phyloP scores from a whole-genome alignment of 495 filamentous ascomycete genomes.

The Terfezia claveryi region DNA sequence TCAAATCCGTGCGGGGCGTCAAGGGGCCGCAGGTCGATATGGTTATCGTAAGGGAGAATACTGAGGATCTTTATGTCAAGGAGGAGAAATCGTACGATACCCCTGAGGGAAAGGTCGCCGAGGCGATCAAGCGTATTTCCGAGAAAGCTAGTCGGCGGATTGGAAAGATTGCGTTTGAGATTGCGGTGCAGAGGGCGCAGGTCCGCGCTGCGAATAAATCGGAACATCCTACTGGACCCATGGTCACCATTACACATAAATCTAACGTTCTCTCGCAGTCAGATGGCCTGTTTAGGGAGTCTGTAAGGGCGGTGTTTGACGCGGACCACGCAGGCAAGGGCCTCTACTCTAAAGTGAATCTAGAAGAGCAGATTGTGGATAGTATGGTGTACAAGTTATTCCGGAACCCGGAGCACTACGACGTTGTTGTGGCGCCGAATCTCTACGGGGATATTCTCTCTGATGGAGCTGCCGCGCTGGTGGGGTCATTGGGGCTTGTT shows the following conservation, averaged over 20 bases:
- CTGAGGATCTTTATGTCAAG: conserved; percentile 97
- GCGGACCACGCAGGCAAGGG: conserved; percentile 38
- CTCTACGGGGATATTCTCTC: conserved; percentile 94
- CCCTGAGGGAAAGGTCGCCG: conserved; percentile 56
- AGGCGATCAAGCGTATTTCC: conserved; percentile 93
- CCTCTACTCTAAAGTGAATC: conserved; percentile 36
- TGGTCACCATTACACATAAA: conserved; percentile 96
- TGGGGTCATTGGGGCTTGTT: conserved; percentile 82
- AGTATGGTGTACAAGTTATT: conserved; percentile 99
- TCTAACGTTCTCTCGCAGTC: conserved; percentile 93
- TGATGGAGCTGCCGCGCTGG: conserved; percentile 84
- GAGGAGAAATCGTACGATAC: conserved; percentile 65
- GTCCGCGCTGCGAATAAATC: conserved; percentile 32
- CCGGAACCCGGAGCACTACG: conserved; percentile 79
- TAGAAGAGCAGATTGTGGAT: conserved; percentile 98
- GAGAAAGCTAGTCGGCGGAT: conserved; percentile 64
- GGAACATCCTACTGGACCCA: conserved; percentile 40
- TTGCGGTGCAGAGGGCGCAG: conserved; percentile 66
- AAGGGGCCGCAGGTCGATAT: conserved; percentile 58
- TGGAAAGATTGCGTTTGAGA: conserved; percentile 79
- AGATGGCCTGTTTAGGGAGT: conserved; percentile 82
- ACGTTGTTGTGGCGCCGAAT: conserved; percentile 95
- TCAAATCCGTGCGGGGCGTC: conserved; percentile 51
- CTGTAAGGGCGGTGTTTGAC: conserved; percentile 31
- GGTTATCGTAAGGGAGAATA: conserved; percentile 96